phyloP scores from a whole-genome alignment of 345 rosid species.

The Rhizophora apiculata region DNA sequence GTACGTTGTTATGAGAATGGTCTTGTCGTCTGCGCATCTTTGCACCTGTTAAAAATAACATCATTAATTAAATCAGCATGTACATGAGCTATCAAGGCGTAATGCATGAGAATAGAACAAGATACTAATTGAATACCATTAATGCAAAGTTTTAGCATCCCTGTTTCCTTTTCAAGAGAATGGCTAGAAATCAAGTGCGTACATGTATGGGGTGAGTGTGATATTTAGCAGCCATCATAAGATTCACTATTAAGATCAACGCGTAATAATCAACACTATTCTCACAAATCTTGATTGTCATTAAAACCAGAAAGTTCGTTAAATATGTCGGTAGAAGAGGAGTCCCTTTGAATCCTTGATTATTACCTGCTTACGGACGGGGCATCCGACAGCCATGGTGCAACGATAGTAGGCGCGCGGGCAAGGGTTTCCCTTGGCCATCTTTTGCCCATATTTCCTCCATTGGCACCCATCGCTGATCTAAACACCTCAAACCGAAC shows the following conservation, averaged over 20 bases:
- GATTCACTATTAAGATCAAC: no score
- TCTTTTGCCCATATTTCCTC: conserved; percentile 96
- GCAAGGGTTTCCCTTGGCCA: conserved; percentile 85
- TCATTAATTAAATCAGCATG: background rate
- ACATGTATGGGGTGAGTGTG: no score
- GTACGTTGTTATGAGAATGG: conserved; percentile 74
- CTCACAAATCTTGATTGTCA: no score
- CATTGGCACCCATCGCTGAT: conserved; percentile 90
- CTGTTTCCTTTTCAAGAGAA: no score
- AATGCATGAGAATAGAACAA: background rate
- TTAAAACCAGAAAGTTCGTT: no score
- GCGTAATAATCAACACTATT: no score
- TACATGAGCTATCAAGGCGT: background rate
- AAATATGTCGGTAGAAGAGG: no score
- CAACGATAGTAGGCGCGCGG: conserved; percentile 97
- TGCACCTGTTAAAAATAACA: conserved; percentile 55
- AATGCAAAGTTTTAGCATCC: no score
- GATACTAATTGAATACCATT: background rate
- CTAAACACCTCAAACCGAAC: conserved; percentile 6
- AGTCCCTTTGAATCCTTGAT: no score
- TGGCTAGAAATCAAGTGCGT: no score
- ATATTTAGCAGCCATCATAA: no score
- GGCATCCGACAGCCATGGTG: conserved; percentile 67
- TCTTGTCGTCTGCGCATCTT: conserved; percentile 81
- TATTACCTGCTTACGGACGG: conserved; percentile 86